A percentile compares a stretch with the other conserved stretches of the same genome.
Conservation (phyloP, 1,284 basidiomycete species). For the Pseudozyma hubeiensis region DNA sequence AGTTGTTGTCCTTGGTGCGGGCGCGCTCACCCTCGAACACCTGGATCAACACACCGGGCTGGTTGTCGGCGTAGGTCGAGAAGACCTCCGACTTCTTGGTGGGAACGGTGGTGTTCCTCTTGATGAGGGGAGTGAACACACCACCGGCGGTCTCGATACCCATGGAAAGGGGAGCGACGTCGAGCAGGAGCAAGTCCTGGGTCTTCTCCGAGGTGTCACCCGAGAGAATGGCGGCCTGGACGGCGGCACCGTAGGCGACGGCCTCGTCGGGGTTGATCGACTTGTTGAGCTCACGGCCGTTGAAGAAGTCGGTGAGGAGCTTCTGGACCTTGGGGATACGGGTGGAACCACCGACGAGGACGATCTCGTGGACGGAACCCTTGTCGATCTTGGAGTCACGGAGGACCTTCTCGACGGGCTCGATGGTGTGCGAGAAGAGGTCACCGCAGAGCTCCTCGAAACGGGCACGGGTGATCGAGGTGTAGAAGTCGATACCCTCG, state of each 20-base stretch:
- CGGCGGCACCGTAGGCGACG: constrained; percentile 98
- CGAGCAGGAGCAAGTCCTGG: constrained; percentile 94
- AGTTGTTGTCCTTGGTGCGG: constrained; percentile 98
- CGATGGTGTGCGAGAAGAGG: constrained; percentile 94
- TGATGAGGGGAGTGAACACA: constrained; percentile 97
- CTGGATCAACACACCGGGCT: constrained; percentile 97
- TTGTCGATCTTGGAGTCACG: constrained; percentile 99
- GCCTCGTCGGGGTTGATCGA: constrained; percentile 99
- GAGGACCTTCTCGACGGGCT: constrained; percentile 98
- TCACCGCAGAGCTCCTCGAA: constrained; percentile 99
- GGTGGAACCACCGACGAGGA: constrained; percentile 96
- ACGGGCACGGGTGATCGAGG: constrained; percentile 95
- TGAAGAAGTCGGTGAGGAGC: constrained; percentile 98
- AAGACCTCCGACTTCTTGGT: constrained; percentile 99
- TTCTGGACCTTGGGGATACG: constrained; percentile 98
- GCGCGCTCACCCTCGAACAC: constrained; percentile 99
- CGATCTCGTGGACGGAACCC: constrained; percentile 87
- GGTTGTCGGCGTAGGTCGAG: constrained; percentile 99
- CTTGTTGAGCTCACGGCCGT: constrained; percentile 75
- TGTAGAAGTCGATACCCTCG: constrained; percentile 99
- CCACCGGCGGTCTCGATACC: constrained; percentile 98
- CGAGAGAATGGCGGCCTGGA: constrained; percentile 97
- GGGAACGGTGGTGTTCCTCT: constrained; percentile 97
- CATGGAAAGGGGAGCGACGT: constrained; percentile 94
- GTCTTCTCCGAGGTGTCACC: constrained; percentile 99